Evolutionary conservation across 116 monocot species (phyloP).

Genomic region (Posidonia oceanica): DNA sequence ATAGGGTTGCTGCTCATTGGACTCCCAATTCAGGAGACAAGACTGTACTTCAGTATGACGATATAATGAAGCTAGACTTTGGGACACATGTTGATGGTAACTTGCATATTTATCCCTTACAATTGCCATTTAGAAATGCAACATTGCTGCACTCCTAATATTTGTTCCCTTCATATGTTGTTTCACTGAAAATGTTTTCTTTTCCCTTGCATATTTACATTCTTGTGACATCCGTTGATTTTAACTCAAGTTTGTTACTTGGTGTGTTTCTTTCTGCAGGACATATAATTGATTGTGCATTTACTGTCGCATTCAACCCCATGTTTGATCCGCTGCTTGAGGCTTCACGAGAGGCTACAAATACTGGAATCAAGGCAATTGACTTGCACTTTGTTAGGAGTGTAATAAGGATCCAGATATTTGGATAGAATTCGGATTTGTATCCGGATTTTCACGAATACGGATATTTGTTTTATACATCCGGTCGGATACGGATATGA

Average conservation of each 20-base stretch:
- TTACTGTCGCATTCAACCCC: constrained; percentile 97
- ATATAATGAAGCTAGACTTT: constrained; percentile 99
- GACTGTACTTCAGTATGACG: constrained; percentile 99
- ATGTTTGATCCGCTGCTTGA: constrained; percentile 92
- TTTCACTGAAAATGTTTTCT: neutral
- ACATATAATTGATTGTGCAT: constrained; percentile 90
- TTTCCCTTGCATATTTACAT: neutral
- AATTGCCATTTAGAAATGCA: neutral
- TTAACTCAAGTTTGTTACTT: neutral
- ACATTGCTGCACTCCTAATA: neutral
- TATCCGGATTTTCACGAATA: no score
- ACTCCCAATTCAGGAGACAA: constrained; percentile 97
- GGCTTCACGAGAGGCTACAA: constrained; percentile 93
- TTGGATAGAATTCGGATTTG: no score
- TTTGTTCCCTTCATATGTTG: neutral
- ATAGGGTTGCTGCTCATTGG: constrained; percentile 99
- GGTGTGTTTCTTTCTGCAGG: constrained; percentile 32
- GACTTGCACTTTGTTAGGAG: neutral
- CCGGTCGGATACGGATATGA: no score
- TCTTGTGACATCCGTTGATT: neutral
- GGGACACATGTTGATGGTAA: constrained; percentile 94
- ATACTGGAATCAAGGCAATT: constrained; percentile 81
- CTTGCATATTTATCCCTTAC: neutral
- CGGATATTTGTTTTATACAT: no score
- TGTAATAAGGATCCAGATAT: no score